A percentile compares a stretch with the other conserved stretches of the same genome.
Evolutionary conservation across 805 yeast species (phyloP).

Genomic region (Suhomyces sp.): DNA sequence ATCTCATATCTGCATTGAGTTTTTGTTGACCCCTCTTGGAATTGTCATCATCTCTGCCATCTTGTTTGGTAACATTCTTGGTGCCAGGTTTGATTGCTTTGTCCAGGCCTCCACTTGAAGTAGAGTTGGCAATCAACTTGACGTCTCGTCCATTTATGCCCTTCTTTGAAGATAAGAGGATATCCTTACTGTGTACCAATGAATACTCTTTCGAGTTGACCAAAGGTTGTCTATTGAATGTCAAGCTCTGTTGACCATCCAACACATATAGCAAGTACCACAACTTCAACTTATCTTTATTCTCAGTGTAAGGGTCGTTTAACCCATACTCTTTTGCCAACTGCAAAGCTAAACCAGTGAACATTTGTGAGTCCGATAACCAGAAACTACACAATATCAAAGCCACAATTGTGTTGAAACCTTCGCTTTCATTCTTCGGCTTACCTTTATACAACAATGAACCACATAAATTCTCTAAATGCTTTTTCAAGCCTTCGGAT

Average conservation of each 20-base stretch:
- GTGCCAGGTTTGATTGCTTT: conserved; percentile 6
- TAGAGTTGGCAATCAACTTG: background rate
- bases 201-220: conserved; percentile 49
- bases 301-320: conserved; percentile 28
- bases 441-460: conserved; percentile 34
- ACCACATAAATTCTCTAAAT: conserved; percentile 36
- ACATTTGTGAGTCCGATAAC: conserved; percentile 64
- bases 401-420: conserved; percentile 61
- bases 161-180: conserved; percentile 23
- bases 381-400: conserved; percentile 66
- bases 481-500: conserved; percentile 26
- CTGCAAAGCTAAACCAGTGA: conserved; percentile 67
- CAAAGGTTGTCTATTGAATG: conserved; percentile 56
- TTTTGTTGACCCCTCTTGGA: background rate
- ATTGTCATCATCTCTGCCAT: background rate
- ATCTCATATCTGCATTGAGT: conserved; percentile 47
- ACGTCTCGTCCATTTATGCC: conserved; percentile 2
- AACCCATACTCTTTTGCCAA: conserved; percentile 56
- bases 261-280: conserved; percentile 67
- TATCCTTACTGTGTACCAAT: conserved; percentile 40
- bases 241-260: conserved; percentile 68
- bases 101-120: conserved; percentile 2
- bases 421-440: conserved; percentile 46
- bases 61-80: conserved; percentile 3
- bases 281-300: conserved; percentile 51